A percentile compares a stretch with the other conserved stretches of the same genome.
phyloP scores from a whole-genome alignment of 371 early-diverging fungal genomes.

The Parasitella parasitica region DNA sequence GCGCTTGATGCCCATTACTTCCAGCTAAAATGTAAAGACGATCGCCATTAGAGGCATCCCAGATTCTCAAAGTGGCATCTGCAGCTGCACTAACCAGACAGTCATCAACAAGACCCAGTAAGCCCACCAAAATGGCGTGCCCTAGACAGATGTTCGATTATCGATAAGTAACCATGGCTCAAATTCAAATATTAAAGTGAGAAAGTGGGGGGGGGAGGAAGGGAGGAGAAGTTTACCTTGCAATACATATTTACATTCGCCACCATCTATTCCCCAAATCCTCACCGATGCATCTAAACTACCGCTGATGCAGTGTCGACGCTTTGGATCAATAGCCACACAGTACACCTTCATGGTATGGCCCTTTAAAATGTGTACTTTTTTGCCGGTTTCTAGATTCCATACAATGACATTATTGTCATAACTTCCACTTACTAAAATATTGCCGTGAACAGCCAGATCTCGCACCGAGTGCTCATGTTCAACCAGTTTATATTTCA shows the following conservation, averaged over 20 bases:
- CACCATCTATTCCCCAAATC: conserved; percentile 93
- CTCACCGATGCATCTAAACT: conserved; percentile 96
- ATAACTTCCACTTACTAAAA: conserved; percentile 94
- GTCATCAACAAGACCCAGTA: conserved; percentile 81
- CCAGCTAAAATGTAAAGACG: conserved; percentile 64
- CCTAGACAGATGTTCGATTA: conserved; percentile 48
- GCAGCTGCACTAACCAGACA: conserved; percentile 93
- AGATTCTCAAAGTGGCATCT: conserved; percentile 92
- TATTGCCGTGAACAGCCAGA: conserved; percentile 86
- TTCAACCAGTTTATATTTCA: conserved; percentile 70
- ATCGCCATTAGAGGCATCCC: conserved; percentile 80
- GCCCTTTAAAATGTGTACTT: conserved; percentile 66
- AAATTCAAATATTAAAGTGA: neutral
- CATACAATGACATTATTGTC: conserved; percentile 94
- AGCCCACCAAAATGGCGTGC: conserved; percentile 90
- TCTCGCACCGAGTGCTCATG: conserved; percentile 95
- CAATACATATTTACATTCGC: conserved; percentile 68
- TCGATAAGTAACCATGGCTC: neutral
- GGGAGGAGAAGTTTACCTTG: conserved; percentile 21
- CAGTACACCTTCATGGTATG: conserved; percentile 93
- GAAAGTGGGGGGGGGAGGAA: too few relatives aligned
- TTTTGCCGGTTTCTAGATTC: conserved; percentile 75
- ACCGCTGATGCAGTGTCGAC: conserved; percentile 87
- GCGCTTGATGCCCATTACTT: conserved; percentile 61
- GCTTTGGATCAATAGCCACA: conserved; percentile 84